Base-by-base conservation (phyloP, 2,329 filamentous ascomycete species). In the Helotiales sp. region DNA sequence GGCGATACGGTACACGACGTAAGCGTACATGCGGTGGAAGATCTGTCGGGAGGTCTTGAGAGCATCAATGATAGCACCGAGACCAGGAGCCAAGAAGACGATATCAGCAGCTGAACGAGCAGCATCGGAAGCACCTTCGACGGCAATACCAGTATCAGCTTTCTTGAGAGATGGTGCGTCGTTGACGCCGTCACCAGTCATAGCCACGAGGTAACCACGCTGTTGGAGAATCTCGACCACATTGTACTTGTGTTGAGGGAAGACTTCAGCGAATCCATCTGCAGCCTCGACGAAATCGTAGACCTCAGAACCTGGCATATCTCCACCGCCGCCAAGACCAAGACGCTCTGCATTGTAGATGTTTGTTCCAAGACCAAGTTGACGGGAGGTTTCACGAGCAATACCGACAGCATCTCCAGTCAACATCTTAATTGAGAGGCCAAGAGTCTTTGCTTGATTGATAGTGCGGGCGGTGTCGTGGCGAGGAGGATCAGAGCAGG, bases 121-220 rank as follows among this genome's bases (percentile, higher is more conserved):
- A 78, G 93, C 93, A 79, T 97, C 93, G 30, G 93, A 96, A 70
- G 93, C 89, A 83, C 93, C 93, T 83, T 97, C 92, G 76, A 97
- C 93, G 71, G 93, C 93, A 83, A 97, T 97, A 86, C 93, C 93
- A 76, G 93, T 96, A 82, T 97, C 93, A n/a, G 93, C 93, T 85
- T 94, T 96, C 85, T 97, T 96, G 78, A 97, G 85, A 32, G 93
- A 96, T 71, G 93, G 92, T 72, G 93, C 93, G 81, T 97, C 93
- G 82, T 97, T 97, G 83, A 97, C 93, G 87, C 93, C 93, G 75
- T 97, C 93, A 85, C 93, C 93, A 81, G 93, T 97, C 93, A 97
- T 97, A 79, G 93, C 93, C 82, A 96, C 93, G 47, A 97, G 88
- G 82, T 96, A 94, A 73, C 93, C 93, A 88, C 93, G 92, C 83